Evolutionary conservation across 805 yeast species (phyloP).

Genomic region (Citeromyces matritensis): DNA sequence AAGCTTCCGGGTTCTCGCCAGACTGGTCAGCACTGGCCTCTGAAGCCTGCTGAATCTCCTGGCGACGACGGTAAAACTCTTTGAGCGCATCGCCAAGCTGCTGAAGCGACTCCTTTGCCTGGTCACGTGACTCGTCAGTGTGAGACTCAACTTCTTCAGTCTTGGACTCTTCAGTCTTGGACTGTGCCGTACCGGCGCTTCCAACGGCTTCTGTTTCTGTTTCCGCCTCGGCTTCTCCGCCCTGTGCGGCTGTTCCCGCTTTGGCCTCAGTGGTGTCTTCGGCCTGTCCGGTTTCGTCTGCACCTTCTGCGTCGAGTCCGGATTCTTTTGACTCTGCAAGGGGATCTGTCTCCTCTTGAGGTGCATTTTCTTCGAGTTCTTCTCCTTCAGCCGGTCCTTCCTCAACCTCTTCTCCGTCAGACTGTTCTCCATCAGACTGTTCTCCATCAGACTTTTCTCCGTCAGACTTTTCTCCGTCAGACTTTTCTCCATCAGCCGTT

Average conservation of each 20-base stretch:
- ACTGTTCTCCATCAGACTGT: constrained; percentile 14
- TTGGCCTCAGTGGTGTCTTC: constrained; percentile 19
- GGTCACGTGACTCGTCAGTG: constrained; percentile 41
- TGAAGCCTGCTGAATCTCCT: constrained; percentile 66
- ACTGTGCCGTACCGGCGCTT: constrained; percentile 36
- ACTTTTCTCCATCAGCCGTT: constrained; percentile 10
- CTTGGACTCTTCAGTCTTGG: constrained; percentile 17
- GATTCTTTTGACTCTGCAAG: constrained; percentile 11
- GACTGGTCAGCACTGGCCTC: constrained; percentile 32
- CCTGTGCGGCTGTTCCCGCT: constrained; percentile 17
- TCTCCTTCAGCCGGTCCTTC: constrained; percentile 15
- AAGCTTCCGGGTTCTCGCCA: constrained; percentile 68
- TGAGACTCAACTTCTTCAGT: constrained; percentile 25
- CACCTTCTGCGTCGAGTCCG: constrained; percentile 11
- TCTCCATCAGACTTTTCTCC: constrained; percentile 7
- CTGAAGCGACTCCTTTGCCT: constrained; percentile 64
- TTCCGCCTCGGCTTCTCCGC: constrained; percentile 19
- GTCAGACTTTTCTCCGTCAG: constrained; percentile 9
- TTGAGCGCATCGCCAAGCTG: constrained; percentile 86
- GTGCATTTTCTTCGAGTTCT: constrained; percentile 13
- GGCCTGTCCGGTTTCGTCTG: constrained; percentile 14
- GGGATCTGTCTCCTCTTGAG: not conserved
- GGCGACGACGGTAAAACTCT: constrained; percentile 81
- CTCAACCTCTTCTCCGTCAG: constrained; percentile 14
- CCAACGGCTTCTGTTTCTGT: constrained; percentile 48